phyloP scores from a whole-genome alignment of 108 stramenopile species.

The Conticribra weissflogii region DNA sequence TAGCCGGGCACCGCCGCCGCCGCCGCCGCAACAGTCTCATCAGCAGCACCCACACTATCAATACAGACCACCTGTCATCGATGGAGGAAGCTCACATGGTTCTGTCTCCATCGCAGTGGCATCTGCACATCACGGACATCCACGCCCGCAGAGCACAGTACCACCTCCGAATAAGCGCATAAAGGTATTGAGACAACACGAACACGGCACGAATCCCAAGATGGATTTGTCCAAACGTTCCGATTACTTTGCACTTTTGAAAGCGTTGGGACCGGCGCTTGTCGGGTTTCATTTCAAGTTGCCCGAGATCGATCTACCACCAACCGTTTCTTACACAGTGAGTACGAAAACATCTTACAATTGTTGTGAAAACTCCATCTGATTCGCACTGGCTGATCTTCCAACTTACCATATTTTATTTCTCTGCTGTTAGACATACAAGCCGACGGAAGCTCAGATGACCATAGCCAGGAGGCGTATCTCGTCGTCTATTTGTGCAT shows the following conservation, averaged over 20 bases:
- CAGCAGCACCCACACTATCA: slow-evolving; percentile 7
- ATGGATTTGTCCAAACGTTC: slow-evolving; percentile 16
- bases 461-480: slow-evolving; percentile 40
- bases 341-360: too few relatives aligned
- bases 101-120: too few relatives aligned
- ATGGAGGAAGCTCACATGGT: too few relatives aligned
- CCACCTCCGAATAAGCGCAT: slow-evolving; percentile 23
- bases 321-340: background rate
- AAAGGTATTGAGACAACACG: slow-evolving; percentile 10
- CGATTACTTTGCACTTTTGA: slow-evolving; percentile 32
- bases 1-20: background rate
- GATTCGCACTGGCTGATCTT: background rate
- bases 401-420: background rate
- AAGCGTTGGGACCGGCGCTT: slow-evolving; percentile 29
- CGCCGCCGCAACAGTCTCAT: too few relatives aligned
- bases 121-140: background rate
- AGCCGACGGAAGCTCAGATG: slow-evolving; percentile 23
- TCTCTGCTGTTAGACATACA: background rate
- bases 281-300: slow-evolving; percentile 34
- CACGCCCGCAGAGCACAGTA: background rate
- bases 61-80: too few relatives aligned
- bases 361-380: too few relatives aligned
- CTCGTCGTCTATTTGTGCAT: slow-evolving; percentile 38
- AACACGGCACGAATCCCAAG: slow-evolving; percentile 10
- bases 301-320: slow-evolving; percentile 18